phyloP scores from a whole-genome alignment of 257 asterid species.

The Thymus mandschuricus region DNA sequence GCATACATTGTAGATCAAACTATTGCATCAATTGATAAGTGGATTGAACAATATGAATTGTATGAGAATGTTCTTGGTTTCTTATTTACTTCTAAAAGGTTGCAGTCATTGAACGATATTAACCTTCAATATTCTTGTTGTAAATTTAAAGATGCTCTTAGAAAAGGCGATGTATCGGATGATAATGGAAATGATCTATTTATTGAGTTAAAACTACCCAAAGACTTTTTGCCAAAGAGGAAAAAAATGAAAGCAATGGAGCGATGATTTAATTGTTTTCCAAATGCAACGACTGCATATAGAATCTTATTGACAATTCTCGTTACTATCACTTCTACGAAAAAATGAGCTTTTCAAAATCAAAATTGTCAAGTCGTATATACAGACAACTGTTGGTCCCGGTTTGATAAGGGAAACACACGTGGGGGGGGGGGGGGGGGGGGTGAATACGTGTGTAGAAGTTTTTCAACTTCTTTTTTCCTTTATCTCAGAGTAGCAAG shows the following conservation, averaged over 20 bases:
- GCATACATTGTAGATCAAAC: background rate
- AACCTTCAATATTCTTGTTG: background rate
- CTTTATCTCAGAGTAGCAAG: too few species aligned
- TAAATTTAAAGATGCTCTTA: background rate
- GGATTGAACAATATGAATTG: background rate
- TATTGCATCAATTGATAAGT: background rate
- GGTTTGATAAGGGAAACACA: too few species aligned
- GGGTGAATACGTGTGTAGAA: too few species aligned
- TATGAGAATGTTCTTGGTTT: background rate
- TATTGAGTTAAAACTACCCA: too few species aligned
- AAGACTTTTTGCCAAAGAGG: background rate
- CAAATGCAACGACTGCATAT: background rate
- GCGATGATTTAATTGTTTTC: background rate
- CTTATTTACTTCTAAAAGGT: background rate
- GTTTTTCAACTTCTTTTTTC: too few species aligned
- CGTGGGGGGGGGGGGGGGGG: too few species aligned
- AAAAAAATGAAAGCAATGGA: background rate
- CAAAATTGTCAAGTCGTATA: too few species aligned
- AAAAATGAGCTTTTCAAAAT: background rate
- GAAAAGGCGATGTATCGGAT: background rate
- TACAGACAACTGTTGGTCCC: too few species aligned
- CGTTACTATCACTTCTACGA: background rate
- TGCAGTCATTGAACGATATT: background rate
- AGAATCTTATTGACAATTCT: background rate
- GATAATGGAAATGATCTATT: too few species aligned